A percentile compares a stretch with the other conserved stretches of the same genome.
These are phyloP conservation scores for Carallia pectinifolia DNA, from an alignment of 345 rosid species.

Conservation along the genomic window DNA sequence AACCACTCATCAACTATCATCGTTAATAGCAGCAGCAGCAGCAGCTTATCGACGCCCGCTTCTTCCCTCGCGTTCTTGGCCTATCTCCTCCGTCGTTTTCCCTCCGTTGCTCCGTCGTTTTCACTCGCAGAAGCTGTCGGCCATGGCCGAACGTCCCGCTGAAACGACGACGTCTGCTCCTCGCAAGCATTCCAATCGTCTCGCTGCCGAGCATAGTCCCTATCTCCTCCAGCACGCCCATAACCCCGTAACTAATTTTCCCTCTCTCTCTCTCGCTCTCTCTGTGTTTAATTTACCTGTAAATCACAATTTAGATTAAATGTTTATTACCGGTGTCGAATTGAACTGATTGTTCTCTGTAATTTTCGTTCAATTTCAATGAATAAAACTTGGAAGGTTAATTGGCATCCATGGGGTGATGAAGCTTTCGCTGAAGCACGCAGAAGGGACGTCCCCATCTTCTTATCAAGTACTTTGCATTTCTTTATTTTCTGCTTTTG, in stretches of 20 bases:
- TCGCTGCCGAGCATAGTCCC: conserved; percentile 82
- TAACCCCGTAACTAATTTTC: conserved; percentile 53
- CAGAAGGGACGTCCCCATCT: conserved; percentile 81
- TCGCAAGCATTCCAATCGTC: conserved; percentile 56
- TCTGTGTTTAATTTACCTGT: neutral
- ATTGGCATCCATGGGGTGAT: conserved; percentile 95
- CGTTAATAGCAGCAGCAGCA: too few relatives aligned
- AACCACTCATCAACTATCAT: neutral
- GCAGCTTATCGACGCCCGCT: neutral
- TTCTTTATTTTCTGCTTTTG: neutral
- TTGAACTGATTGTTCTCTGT: too few relatives aligned
- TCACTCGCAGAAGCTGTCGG: conserved; percentile 6
- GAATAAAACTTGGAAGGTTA: conserved; percentile 46
- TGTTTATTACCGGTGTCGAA: too few relatives aligned
- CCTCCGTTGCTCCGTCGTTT: neutral
- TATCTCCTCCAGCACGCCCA: conserved; percentile 92
- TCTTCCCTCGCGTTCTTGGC: neutral
- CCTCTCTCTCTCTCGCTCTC: neutral
- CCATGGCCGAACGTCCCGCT: conserved; percentile 23
- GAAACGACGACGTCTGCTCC: conserved; percentile 19
- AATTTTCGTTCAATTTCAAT: neutral
- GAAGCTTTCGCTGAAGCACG: conserved; percentile 87
- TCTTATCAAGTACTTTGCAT: conserved; percentile 69
- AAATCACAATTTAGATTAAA: too few relatives aligned
- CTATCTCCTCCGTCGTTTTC: neutral